Percentiles rank a stretch among this genome's conserved stretches.
Conservation (phyloP, 1,139 yeast genomes). For the Blastobotrys capitulatus region DNA sequence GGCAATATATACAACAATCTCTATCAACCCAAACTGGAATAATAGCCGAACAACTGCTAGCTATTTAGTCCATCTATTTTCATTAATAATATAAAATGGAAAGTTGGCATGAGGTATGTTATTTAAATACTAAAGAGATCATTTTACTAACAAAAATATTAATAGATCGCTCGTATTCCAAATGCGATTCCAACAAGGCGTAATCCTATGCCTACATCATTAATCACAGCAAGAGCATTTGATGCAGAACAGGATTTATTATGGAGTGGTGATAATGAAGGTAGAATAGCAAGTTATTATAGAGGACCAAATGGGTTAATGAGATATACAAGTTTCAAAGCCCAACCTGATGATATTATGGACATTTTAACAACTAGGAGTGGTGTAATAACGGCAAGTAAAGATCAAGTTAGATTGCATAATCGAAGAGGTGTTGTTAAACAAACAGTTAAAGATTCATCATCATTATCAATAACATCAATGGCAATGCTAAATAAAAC, state of each 20-base stretch:
- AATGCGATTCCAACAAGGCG: conserved; percentile 26
- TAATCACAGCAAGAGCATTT: conserved; percentile 44
- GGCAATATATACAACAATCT: too few relatives aligned
- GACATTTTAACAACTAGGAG: conserved; percentile 33
- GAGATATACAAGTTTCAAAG: conserved; percentile 40
- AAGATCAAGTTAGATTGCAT: conserved; percentile 30
- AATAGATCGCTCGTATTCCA: conserved; percentile 25
- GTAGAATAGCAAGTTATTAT: conserved; percentile 44
- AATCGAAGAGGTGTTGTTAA: conserved; percentile 34
- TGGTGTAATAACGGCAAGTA: conserved; percentile 32
- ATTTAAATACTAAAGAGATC: background rate
- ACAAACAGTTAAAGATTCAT: conserved; percentile 26
- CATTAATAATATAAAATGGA: too few relatives aligned
- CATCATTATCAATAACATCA: conserved; percentile 27
- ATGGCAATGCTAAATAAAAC: conserved; percentile 32
- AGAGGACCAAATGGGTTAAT: conserved; percentile 32
- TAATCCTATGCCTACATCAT: conserved; percentile 24
- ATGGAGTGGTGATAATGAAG: conserved; percentile 78
- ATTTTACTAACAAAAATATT: background rate
- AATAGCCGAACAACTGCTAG: too few relatives aligned
- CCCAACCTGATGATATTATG: conserved; percentile 28
- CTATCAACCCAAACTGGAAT: too few relatives aligned
- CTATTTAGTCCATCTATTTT: too few relatives aligned
- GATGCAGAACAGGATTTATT: conserved; percentile 68
- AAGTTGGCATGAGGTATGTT: conserved; percentile 43